Evolutionary conservation across 306 rosid species (phyloP).

Genomic region (Lathyrus aphaca): DNA sequence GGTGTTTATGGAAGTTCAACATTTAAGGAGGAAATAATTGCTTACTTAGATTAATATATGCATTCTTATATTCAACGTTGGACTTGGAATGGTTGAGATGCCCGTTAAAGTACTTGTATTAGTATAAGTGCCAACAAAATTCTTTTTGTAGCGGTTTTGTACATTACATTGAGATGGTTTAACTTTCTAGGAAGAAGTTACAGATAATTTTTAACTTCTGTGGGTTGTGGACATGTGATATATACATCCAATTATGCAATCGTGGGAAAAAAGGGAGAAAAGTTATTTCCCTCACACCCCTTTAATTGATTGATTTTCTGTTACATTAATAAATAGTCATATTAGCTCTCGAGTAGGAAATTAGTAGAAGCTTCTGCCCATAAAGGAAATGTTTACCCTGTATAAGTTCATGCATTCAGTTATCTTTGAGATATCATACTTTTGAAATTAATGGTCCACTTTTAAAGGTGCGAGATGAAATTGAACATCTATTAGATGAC

Average conservation of each 20-base stretch:
- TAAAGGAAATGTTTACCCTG: constrained; percentile 12
- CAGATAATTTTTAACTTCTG: background rate
- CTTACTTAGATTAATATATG: constrained; percentile 12
- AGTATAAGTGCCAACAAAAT: background rate
- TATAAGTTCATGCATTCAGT: constrained; percentile 19
- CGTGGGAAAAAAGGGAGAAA: constrained; percentile 4
- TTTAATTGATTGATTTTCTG: constrained; percentile 8
- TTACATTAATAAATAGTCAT: constrained; percentile 11
- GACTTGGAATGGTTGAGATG: constrained; percentile 2
- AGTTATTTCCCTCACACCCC: constrained; percentile 1
- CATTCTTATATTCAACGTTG: constrained; percentile 1
- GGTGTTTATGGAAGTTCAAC: constrained; percentile 22
- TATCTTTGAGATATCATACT: constrained; percentile 31
- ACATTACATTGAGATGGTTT: constrained; percentile 9
- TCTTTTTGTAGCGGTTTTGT: constrained; percentile 3
- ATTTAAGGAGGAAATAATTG: background rate
- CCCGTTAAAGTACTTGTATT: background rate
- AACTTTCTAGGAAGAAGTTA: constrained; percentile 23
- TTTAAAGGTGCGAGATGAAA: constrained; percentile 90
- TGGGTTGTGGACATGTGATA: background rate
- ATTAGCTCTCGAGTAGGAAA: constrained; percentile 18
- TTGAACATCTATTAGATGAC: constrained; percentile 93
- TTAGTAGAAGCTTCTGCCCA: background rate
- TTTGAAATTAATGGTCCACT: constrained; percentile 31
- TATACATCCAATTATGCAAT: constrained; percentile 12